Evolutionary conservation across 768 basidiomycete species (phyloP).

Genomic region (Amanita jacksonii): DNA sequence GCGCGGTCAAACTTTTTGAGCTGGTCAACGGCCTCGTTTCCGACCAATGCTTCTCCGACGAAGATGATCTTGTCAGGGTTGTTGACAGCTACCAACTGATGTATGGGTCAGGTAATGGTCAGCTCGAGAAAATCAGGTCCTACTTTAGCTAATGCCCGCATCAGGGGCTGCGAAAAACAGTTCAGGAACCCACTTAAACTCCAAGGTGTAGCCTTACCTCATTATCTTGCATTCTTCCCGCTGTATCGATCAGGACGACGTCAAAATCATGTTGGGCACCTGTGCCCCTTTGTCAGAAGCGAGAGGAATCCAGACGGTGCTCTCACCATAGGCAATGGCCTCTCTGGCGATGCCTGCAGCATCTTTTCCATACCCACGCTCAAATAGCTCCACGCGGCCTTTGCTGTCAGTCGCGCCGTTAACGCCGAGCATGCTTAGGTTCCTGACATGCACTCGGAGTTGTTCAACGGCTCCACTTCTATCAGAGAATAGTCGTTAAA

Average conservation of each 20-base stretch:
- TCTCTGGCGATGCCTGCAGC: conserved; percentile 98
- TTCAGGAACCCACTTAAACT: background rate
- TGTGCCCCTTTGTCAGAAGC: background rate
- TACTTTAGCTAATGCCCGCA: conserved; percentile 97
- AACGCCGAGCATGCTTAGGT: conserved; percentile 75
- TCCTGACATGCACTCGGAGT: conserved; percentile 91
- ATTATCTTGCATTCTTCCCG: conserved; percentile 99
- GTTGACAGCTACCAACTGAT: conserved; percentile 83
- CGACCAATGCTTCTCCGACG: conserved; percentile 95
- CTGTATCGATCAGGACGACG: conserved; percentile 95
- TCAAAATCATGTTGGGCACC: conserved; percentile 69
- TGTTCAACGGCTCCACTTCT: conserved; percentile 98
- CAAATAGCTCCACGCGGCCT: conserved; percentile 84
- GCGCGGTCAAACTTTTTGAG: conserved; percentile 94
- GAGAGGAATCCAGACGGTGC: background rate
- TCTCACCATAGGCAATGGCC: conserved; percentile 77
- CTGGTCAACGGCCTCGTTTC: conserved; percentile 98
- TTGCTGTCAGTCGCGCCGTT: conserved; percentile 61
- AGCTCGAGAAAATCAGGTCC: conserved; percentile 8
- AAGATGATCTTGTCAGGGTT: conserved; percentile 97
- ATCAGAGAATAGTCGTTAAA: background rate
- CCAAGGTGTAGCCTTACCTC: conserved; percentile 44
- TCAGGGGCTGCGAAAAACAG: conserved; percentile 57
- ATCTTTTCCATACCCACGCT: conserved; percentile 96
- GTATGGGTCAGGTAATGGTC: background rate